phyloP scores from a whole-genome alignment of 1,139 yeast genomes.

The Debaryomyces subglobosus region DNA sequence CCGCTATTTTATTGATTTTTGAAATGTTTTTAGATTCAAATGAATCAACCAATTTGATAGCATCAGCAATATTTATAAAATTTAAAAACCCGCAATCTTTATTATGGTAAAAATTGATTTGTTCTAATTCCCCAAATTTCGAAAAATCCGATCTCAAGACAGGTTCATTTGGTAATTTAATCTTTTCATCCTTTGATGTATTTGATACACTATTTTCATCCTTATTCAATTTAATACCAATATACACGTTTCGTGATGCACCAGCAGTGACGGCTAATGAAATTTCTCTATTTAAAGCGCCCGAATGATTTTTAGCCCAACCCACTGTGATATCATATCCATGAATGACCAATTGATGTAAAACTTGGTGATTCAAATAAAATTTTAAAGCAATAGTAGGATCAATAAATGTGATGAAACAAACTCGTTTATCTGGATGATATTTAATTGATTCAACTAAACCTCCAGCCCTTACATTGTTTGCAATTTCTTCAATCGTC shows the following conservation, averaged over 20 bases:
- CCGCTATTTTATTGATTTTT: constrained; percentile 22
- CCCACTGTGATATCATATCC: constrained; percentile 49
- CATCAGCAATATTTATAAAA: constrained; percentile 44
- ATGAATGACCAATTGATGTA: constrained; percentile 50
- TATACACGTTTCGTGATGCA: constrained; percentile 52
- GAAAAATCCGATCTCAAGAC: constrained; percentile 42
- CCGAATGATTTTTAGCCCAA: constrained; percentile 51
- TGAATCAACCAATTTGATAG: constrained; percentile 37
- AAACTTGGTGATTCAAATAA: constrained; percentile 46
- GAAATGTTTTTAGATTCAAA: constrained; percentile 29
- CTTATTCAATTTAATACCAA: constrained; percentile 40
- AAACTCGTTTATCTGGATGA: constrained; percentile 41
- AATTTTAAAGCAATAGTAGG: constrained; percentile 46
- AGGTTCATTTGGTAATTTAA: constrained; percentile 43
- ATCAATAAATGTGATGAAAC: constrained; percentile 51
- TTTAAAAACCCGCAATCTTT: constrained; percentile 52
- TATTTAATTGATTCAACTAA: constrained; percentile 44
- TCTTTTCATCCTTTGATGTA: constrained; percentile 16
- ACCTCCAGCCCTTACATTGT: constrained; percentile 53
- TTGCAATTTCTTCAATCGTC: constrained; percentile 52
- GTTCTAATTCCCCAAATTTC: constrained; percentile 47
- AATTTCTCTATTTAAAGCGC: constrained; percentile 42
- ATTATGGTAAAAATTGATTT: constrained; percentile 49
- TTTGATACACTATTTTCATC: constrained; percentile 12
- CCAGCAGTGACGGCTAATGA: constrained; percentile 52